Base-by-base conservation (phyloP, 2,329 filamentous ascomycete genomes). In the Salinomyces thailandicus region DNA sequence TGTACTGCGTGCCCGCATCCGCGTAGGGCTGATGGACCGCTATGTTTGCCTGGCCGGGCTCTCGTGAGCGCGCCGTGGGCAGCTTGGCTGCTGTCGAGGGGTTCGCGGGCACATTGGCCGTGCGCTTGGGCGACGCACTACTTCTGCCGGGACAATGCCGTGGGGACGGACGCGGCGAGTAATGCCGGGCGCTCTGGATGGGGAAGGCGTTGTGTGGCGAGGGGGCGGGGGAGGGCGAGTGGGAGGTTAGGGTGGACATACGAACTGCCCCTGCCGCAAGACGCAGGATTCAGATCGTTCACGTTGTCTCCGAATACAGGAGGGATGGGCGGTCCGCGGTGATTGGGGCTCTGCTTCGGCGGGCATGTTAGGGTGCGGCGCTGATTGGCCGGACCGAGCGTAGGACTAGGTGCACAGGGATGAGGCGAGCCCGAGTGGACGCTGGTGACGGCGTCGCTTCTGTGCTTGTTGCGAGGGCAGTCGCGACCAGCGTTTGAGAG, bases 1-100 rank as follows among this genome's bases (percentile, higher is more conserved):
- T 70, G 53, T 73, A 75, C 53, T 75, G 71, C 22, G 71, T 74
- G 40, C 60, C 64, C 20, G 62, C 62, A 61, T 73, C 67, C 39
- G 62, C 61, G 56, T 54, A 54, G 13, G 41, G 32, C 28, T 11
- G 12, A 5, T 30, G 5, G 26, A 16, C 31, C 27, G 16, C 15
- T 30, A 34, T 18, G 11, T 8, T 19, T n/a, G 34, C 30, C 18
- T 32, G 30, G 11, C 13, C 27, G 28, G 18, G 18, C 15, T 35
- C 35, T 15, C 24, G 27, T 17, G 12, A 33, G 6, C 34, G 43
- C 20, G 35, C 35, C 8, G n/a, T 37, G 12, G 31, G 27, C 33
- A 14, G 35, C 20, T 37, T 31, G 31, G 44, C 13, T 5, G 39
- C 18, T n/a, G 37, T 18, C 22, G 32, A 13, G 4, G 34, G 19